Conservation (phyloP, 1,284 basidiomycete species). For the Ganoderma meredithae region DNA sequence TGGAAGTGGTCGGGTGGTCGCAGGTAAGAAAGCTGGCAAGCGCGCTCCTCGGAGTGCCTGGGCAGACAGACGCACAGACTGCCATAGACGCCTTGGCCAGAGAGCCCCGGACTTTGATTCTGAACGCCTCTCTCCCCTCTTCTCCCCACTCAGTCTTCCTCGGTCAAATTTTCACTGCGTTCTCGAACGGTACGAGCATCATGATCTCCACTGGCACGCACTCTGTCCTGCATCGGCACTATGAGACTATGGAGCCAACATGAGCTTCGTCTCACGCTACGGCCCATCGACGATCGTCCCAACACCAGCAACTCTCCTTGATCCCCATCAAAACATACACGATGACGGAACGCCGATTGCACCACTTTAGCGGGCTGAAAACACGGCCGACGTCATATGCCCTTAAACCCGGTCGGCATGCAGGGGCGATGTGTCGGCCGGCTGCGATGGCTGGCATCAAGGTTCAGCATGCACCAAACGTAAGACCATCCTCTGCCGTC, state of each 20-base stretch:
- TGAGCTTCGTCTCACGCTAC: background rate
- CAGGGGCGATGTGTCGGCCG: background rate
- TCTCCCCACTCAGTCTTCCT: background rate
- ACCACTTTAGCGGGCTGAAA: background rate
- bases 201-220: background rate
- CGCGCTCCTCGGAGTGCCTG: background rate
- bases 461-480: background rate
- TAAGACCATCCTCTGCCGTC: constrained; percentile 6
- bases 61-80: background rate
- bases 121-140: background rate
- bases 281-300: background rate
- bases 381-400: constrained; percentile 2
- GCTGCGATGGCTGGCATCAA: background rate
- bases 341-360: background rate
- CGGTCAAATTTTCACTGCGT: background rate
- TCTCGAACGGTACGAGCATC: background rate
- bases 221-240: background rate
- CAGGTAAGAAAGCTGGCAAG: background rate
- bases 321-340: background rate
- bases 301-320: background rate
- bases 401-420: background rate
- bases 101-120: background rate
- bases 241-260: background rate
- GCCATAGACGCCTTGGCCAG: background rate
- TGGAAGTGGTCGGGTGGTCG: background rate